phyloP scores from a whole-genome alignment of 2,329 filamentous ascomycete species.

The Sporothrix brasiliensis region DNA sequence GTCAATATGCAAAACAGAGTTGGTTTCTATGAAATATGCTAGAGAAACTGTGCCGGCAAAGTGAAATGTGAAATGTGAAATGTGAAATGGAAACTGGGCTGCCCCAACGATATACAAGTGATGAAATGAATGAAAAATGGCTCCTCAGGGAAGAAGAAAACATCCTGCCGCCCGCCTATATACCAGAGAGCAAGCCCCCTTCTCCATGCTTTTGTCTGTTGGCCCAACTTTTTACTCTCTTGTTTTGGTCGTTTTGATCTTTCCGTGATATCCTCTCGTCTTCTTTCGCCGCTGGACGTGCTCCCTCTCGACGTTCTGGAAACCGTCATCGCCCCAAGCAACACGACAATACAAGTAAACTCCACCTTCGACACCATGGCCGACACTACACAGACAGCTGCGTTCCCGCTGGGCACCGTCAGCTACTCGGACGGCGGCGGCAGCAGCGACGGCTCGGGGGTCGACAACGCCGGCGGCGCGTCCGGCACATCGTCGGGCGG shows the following conservation, averaged over 20 bases:
- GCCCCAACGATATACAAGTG: neutral
- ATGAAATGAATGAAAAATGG: neutral
- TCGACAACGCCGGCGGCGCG: conserved; percentile 64
- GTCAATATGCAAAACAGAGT: conserved; percentile 19
- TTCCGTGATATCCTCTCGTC: neutral
- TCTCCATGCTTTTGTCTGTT: neutral
- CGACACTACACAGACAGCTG: conserved; percentile 42
- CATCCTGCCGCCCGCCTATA: conserved; percentile 5
- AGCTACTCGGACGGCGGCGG: conserved; percentile 44
- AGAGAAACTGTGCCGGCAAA: neutral
- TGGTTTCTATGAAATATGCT: conserved; percentile 3
- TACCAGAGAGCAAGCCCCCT: neutral
- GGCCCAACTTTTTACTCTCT: neutral
- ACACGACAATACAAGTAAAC: neutral
- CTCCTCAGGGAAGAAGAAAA: neutral
- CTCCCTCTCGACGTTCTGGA: conserved; percentile 6
- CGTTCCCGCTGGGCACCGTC: conserved; percentile 52
- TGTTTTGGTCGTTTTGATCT: neutral
- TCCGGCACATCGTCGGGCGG: conserved; percentile 63
- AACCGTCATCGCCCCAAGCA: neutral
- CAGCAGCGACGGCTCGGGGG: conserved; percentile 44
- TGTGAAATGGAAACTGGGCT: neutral
- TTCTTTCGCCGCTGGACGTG: conserved; percentile 26
- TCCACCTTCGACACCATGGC: conserved; percentile 43
- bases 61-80: conserved; percentile 22